Base-by-base conservation (phyloP, 768 basidiomycete species). In the Calocybe cyanea region DNA sequence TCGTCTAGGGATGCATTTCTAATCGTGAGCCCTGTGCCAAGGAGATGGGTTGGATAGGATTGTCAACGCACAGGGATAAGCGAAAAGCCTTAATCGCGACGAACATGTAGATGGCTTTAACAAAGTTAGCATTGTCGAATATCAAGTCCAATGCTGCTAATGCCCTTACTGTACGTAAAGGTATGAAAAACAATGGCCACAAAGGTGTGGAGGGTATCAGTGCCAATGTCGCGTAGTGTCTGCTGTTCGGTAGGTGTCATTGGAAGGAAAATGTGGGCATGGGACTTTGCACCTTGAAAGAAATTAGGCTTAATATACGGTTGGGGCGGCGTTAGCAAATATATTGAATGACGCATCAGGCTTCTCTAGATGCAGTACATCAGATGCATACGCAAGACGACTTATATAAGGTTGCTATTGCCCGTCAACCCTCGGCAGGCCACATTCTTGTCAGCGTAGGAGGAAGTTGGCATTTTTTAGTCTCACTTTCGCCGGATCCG, bases 141-240 rank as follows among this genome's bases (percentile, higher is more conserved):
- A n/a, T n/a, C n/a, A n/a, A 28, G 25, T 28, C 25, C 11, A 11
- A 28, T 28, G 25, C 5, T 5, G 25, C 25, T 28, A 28, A 19
- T n/a, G 14, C n/a, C 42, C 34, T 5, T 31, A 48, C 47, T 38
- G 24, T 42, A 25, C 19, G 35, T 30, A 24, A 43, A 38, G 17
- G 47, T 47, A 30, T 48, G 47, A 11, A 48, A 40, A 21, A 48
- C 41, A 17, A 43, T 48, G 1, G 47, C 47, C 2, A 48, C 41
- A 18, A 48, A 48, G 14, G 47, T 48, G 10, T 41, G 33, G 9
- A 48, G 11, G 17, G 43, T n/a, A 20, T 48, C 47, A n/a, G 23
- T 43, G 9, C 47, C 46, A 9, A 48, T 41, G 20, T 25, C 33
- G 7, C 38, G 24, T 9, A 45, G 20, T 2, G 13, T 43, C 18